Conservation (phyloP, 371 early-diverging fungal genomes). For the Phascolomyces articulosus region DNA sequence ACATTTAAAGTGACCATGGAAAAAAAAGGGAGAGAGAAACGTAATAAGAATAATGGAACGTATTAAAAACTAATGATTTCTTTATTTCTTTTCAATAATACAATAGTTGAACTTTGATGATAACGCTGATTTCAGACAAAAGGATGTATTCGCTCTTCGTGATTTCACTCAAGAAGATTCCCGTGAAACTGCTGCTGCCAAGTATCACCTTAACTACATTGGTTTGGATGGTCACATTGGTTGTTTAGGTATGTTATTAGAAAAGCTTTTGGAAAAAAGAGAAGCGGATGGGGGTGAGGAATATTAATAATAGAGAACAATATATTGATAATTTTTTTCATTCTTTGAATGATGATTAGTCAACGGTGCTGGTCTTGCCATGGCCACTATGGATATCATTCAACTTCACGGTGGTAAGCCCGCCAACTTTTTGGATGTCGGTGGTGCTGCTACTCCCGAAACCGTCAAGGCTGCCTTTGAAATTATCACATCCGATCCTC, state of each 20-base stretch:
- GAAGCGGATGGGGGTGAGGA: neutral
- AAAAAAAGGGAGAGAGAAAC: neutral
- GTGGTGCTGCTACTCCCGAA: slow-evolving; percentile 95
- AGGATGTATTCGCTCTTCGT: slow-evolving; percentile 86
- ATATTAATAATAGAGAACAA: no score
- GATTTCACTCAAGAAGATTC: slow-evolving; percentile 96
- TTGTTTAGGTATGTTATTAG: slow-evolving; percentile 66
- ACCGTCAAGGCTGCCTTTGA: slow-evolving; percentile 98
- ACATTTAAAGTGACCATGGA: no score
- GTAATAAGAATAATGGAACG: slow-evolving; percentile 1
- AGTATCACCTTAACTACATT: slow-evolving; percentile 98
- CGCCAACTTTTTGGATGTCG: slow-evolving; percentile 99
- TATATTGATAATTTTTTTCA: no score
- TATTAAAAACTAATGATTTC: slow-evolving; percentile 48
- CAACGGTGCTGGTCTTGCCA: slow-evolving; percentile 99
- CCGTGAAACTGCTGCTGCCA: slow-evolving; percentile 96
- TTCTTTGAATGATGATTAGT: no score
- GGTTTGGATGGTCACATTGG: slow-evolving; percentile 93
- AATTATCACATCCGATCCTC: slow-evolving; percentile 95
- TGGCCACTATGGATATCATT: slow-evolving; percentile 99
- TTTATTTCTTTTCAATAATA: slow-evolving; percentile 82
- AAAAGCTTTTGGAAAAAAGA: no score
- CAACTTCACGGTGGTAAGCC: slow-evolving; percentile 98
- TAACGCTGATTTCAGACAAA: slow-evolving; percentile 97
- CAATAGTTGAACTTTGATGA: slow-evolving; percentile 92